Evolutionary conservation across 129 eudicot genomes (phyloP), one percentile per base, ranked within the genome.

Genomic region (Flaveria ramosissima): DNA sequence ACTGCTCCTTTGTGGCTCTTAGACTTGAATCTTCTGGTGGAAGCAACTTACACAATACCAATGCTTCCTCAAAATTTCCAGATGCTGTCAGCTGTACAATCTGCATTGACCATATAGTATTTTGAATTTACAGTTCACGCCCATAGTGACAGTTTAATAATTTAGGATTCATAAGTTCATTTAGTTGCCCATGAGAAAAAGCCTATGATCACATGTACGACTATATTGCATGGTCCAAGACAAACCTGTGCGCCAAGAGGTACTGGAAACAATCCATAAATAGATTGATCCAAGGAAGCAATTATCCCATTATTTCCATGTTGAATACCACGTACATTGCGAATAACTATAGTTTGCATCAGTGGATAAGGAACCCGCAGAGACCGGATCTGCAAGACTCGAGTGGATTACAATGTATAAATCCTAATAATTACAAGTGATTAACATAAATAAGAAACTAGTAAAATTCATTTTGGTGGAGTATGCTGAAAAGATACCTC

Each of bases 181-280:
- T 43, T 70, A 67, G 19, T 59, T 73, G 6, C 77, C 6, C 42
- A 1, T 21, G 77, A 73, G 23, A 50, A 26, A 36, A 41, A 73
- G 52, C 63, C 23, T 32, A 42, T 11, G 60, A 59, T 45, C 56
- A 71, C 47, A 24, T 78, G 73, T 23, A 69, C 13, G 70, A 27
- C 39, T 70, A 65, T 24, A 45, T 45, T 61, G 46, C 50, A n/a
- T 27, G 71, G 53, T 53, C 30, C 16, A 21, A 53, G 55, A 80
- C 70, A 57, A 85, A 95, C 97, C 97, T 95, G 99, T 70, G 96
- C 99, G 73, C 99, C 99, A 77, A 91, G 89, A 80, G 99, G 96
- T 72, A 95, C 94, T 9, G 99, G 88, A 80, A 95, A 95, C 53
- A 95, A 83, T 53, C 96, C 97, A 80, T 80, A 81, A 75, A 95